Evolutionary conservation across 148 eudicot species (phyloP), one percentile per base, ranked within the genome.

Genomic region (Drosera capensis): DNA sequence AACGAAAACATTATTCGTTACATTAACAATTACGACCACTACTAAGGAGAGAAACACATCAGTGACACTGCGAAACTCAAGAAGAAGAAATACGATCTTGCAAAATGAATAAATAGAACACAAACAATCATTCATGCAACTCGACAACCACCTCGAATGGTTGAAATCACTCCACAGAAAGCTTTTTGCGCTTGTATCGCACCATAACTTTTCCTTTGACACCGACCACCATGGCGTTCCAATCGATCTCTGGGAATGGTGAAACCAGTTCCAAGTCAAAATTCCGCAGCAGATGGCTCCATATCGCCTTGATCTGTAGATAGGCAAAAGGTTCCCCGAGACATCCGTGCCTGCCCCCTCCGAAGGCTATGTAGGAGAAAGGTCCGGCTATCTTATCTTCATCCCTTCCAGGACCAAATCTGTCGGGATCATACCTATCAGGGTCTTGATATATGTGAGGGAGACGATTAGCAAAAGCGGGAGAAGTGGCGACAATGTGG

Each of bases 321-420:
- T 83, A 83, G 0, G 96, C 96, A 68, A 88, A 88, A 7, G 96
- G 94, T 59, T 88, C 96, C 5, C 96, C 94, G 0, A 88, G 60
- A 48, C 96, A 88, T 1, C 94, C 94, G 24, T 88, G 96, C 65
- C 96, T 77, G 8, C 96, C 96, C 20, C 96, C 96, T 48, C 96
- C 96, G 26, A 88, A 88, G 6, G 94, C 62, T 9, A 88, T 75
- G 46, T 83, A 79, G 0, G 96, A 88, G 58, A 88, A 88, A 0
- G 71, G 73, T 49, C 96, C 94, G 1, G 96, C 76, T 15, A 52
- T 70, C 64, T 88, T 88, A 56, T 88, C 96, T 57, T 88, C 96
- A 3, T 88, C 96, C 59, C 96, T 79, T 8, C 80, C 94, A 1
- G 81, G 74, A 23, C 58, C 57, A 65, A 79, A 88, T 36, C 96